Conservation (phyloP, 2,329 filamentous ascomycete species). For the Rhynchosporium agropyri region DNA sequence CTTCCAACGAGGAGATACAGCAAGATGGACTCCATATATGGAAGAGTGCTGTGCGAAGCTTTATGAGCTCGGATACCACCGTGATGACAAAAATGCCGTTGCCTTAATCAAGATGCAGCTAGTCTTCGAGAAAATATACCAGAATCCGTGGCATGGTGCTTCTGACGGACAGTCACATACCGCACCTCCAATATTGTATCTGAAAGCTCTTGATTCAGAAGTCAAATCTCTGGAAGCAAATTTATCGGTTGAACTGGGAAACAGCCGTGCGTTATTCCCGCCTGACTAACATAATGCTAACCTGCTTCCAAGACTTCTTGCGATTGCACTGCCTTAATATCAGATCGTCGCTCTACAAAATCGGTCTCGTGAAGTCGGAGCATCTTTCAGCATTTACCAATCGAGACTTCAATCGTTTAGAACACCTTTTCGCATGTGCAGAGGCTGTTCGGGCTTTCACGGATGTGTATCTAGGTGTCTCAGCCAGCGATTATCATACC, state of each 20-base stretch:
- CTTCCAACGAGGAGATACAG: constrained; percentile 28
- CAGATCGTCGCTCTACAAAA: constrained; percentile 26
- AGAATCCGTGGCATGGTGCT: constrained; percentile 25
- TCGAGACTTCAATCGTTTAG: constrained; percentile 26
- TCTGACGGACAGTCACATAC: not conserved
- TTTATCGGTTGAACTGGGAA: constrained; percentile 11
- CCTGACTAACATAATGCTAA: not conserved
- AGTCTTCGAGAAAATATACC: constrained; percentile 20
- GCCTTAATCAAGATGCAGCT: constrained; percentile 25
- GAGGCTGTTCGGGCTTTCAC: constrained; percentile 26
- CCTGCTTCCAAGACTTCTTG: not conserved
- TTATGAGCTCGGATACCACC: not conserved
- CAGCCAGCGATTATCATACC: constrained; percentile 21
- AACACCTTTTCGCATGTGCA: constrained; percentile 30
- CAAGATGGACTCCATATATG: constrained; percentile 23
- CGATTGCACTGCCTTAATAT: constrained; percentile 18
- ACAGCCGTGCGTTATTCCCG: constrained; percentile 23
- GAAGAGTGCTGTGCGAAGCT: constrained; percentile 31
- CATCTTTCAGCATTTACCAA: constrained; percentile 1
- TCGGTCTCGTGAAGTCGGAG: constrained; percentile 26
- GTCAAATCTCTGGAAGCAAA: constrained; percentile 20
- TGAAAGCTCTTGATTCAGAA: constrained; percentile 25
- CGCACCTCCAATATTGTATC: constrained; percentile 21
- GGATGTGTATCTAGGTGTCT: constrained; percentile 22
- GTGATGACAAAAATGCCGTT: constrained; percentile 20